Base-by-base conservation (phyloP, 257 asterid species). In the Solanum acaule region DNA sequence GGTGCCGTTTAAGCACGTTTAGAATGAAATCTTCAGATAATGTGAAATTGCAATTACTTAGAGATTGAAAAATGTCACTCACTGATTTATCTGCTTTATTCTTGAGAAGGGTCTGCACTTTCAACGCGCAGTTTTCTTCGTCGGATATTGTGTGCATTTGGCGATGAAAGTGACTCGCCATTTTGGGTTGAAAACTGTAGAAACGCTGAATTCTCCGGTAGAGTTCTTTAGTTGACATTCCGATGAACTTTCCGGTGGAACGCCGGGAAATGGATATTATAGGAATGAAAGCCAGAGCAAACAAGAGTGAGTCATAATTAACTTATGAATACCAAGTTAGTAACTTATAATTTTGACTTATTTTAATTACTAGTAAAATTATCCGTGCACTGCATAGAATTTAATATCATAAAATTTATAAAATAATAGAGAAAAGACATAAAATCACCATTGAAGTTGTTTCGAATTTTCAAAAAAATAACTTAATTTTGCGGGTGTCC, bases 1-100 rank as follows among this genome's bases (percentile, higher is more conserved):
- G 93, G 92, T 94, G 95, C 13, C 98, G 94, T 92, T 86, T 91
- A 87, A 96, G 94, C 68, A 95, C 98, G 33, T 90, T 88, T 84
- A 95, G 94, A 83, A 94, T 92, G 90, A 93, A 89, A 7, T 93
- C 95, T 40, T 96, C 95, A 0, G 96, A 91, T 44, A 94, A 73
- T 4, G 87, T 81, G 34, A 91, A 67, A 14, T 82, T 61, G 88
- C 93, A 91, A 86, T 89, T 56, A 4, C 44, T 79, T 83, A 96
- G 98, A 22, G 88, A 91, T 77, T 86, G 90, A 87, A 89, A 92
- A 52, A 94, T 87, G 67, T 91, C 92, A 84, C 90, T 89, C 10
- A 59, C 23, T 2, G 96, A 63, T 59, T 85, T 87, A 40, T 84
- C 37, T 85, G 91, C 87, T 35, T 93, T 92, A 89, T 49, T 88